Evolutionary conservation across 129 eudicot genomes (phyloP), one percentile per base, ranked within the genome.

Genomic region (Rutidosis leptorrhynchoides): DNA sequence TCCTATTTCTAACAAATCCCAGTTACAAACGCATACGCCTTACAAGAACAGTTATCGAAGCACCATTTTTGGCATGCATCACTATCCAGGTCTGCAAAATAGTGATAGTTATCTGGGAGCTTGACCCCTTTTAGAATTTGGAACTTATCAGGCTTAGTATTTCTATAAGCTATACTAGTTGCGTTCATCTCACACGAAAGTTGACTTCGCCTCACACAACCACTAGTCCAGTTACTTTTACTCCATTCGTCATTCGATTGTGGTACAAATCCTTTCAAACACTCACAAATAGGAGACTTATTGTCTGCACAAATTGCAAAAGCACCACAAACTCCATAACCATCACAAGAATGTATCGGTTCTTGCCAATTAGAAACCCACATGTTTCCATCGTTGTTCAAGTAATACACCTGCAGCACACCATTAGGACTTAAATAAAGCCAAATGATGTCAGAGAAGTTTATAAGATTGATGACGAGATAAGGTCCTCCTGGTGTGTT

Each of bases 1-100:
- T n/a, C n/a, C n/a, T n/a, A n/a, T n/a, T n/a, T n/a, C n/a, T n/a
- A n/a, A n/a, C n/a, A 5, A 56, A 24, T 56, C 32, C 61, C 61
- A 69, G 76, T 28, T 54, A 58, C 70, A 46, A 43, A 67, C 8
- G 87, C 56, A 82, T 78, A 82, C 14, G 80, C 83, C 23, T 42
- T 27, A 49, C 87, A 82, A 11, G 83, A 78, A 49, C 83, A 78
- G 56, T 65, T 82, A 20, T 16, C 53, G 56, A 70, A 64, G 74
- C 88, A 83, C 71, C 11, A 12, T 2, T 21, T 7, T 3, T 26
- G 58, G 58, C 82, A 80, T 7, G 29, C 67, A 19, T 43, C 6
- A 5, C 46, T 43, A 11, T 58, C 72, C 6, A 3, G 53, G 22
- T 45, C 5, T 19, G 33, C 10, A 49, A 51, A 46, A 64, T 33